Base-by-base conservation (phyloP, 495 filamentous ascomycete species). In the Schizothecium vesticola region DNA sequence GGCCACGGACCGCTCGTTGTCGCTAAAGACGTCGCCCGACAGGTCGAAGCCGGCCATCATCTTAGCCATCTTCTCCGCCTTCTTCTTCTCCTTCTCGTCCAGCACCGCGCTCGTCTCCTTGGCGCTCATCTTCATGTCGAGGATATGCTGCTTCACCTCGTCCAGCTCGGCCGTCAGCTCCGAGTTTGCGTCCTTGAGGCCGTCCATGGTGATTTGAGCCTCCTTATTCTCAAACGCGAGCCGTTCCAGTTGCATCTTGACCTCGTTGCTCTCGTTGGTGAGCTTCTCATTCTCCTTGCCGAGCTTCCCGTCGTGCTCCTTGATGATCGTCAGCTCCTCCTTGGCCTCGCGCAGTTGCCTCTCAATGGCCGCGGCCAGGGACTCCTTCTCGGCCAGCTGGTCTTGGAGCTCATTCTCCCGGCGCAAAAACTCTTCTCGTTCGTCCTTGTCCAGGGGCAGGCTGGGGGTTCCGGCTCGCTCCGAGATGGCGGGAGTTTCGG, bases 31-130 rank as follows among this genome's bases (percentile, higher is more conserved):
- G 65, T 97, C 93, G 23, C 88, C 90, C 51, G 91, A 93, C 33
- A 97, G 86, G 74, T 98, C 94, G 70, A 99, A 97, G 7, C 94
- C 92, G 61, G 95, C 94, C 94, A 99, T 97, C 95, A 99, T 99
- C 86, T 97, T 92, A 28, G 95, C 95, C 95, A 99, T 99, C 76
- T 93, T 92, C 81, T 98, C 95, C 7, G 92, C 92, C 83, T 98
- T 99, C 83, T 93, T 94, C 84, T 92, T 94, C 79, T 98, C 95
- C 83, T 98, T 99, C 80, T 97, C 95, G 72, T 97, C 93, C 3
- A 94, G 76, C 16, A 89, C 90, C 2, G 92, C 92, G 29, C 87
- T 90, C 4, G 92, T 96, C 80, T 97, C 96, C 82, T 93, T 95
- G 61, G 94, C 93, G 71, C 86, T 91, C 91, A 99, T 96, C 79